Conservation (phyloP, 2,329 filamentous ascomycete genomes). For the Nigrograna mackinnonii region DNA sequence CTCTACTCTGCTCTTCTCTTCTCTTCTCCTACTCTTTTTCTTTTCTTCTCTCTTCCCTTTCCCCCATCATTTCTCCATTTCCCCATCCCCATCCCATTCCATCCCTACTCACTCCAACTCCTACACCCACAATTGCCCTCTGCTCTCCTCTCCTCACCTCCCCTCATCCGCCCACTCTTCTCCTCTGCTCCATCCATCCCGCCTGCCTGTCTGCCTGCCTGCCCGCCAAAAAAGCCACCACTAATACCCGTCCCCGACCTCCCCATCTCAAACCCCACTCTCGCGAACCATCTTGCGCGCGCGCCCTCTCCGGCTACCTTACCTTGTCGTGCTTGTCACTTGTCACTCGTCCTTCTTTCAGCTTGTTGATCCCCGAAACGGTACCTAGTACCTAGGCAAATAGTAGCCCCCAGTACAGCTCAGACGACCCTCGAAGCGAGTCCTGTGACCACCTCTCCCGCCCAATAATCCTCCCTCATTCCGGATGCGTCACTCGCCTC, state of each 20-base stretch:
- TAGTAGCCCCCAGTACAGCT: not conserved
- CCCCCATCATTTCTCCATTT: not conserved
- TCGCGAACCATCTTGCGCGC: not conserved
- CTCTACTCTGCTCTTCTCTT: slow-evolving; percentile 1
- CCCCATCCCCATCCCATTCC: not conserved
- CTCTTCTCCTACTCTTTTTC: not conserved
- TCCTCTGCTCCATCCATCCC: too few species aligned
- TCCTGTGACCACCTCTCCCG: slow-evolving; percentile 15
- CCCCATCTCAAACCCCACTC: too few species aligned
- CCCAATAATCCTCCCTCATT: slow-evolving; percentile 19
- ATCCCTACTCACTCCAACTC: not conserved
- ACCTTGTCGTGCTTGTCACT: too few species aligned
- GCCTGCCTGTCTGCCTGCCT: too few species aligned
- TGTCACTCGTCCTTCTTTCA: too few species aligned
- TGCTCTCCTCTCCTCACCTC: not conserved
- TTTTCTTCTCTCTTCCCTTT: not conserved
- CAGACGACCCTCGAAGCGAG: slow-evolving; percentile 2
- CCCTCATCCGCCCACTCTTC: too few species aligned
- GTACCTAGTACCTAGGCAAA: not conserved
- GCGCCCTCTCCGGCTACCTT: too few species aligned
- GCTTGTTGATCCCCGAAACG: not conserved
- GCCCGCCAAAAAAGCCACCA: too few species aligned
- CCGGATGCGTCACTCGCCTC: slow-evolving; percentile 33
- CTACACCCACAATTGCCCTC: not conserved
- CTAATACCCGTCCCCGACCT: not conserved